Base-by-base conservation (phyloP, 257 asterid genomes). In the Nicotiana tomentosiformis region DNA sequence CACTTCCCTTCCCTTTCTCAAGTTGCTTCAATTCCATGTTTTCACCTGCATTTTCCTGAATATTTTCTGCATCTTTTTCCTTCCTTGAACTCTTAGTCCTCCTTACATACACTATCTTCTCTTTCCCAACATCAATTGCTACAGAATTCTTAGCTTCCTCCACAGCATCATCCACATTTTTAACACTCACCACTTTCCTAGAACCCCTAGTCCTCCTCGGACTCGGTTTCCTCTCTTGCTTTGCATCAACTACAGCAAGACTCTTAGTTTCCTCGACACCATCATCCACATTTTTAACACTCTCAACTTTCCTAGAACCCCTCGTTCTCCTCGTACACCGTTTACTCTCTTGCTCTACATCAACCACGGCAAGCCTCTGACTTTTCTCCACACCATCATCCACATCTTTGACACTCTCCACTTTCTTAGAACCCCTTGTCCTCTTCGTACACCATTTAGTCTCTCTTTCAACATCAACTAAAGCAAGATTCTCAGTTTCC, bases 81-180 rank as follows among this genome's bases (percentile, higher is more conserved):
- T 85, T 86, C 76, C 69, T 81, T 11, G 88, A 87, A 86, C 81
- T 81, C 82, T 88, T 87, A 0, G 89, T 91, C 81, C 82, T 84
- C 90, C 89, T 90, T 58, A 68, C 68, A 55, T 83, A 84, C 78
- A 67, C 89, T 51, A 43, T 80, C 80, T 66, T 85, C 82, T 66
- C 81, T 56, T 70, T 81, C 70, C 78, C 86, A 60, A 67, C 86
- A 83, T 89, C 87, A 72, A 86, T 62, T 33, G 68, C 87, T 67
- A 57, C 85, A 60, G 46, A 77, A 70, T 60, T 57, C n/a, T 64
- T 82, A 39, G 46, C 68, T 72, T 85, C 57, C 51, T 51, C 78
- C 84, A 15, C 68, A 65, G 16, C 5, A 18, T n/a, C 68, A 33
- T 39, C 69, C 6, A 32, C 43, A 18, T 26, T 30, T 57, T 61